A percentile compares a stretch with the other conserved stretches of the same genome.
Conservation (phyloP, 2,329 filamentous ascomycete genomes). For the Cadophora sp. region DNA sequence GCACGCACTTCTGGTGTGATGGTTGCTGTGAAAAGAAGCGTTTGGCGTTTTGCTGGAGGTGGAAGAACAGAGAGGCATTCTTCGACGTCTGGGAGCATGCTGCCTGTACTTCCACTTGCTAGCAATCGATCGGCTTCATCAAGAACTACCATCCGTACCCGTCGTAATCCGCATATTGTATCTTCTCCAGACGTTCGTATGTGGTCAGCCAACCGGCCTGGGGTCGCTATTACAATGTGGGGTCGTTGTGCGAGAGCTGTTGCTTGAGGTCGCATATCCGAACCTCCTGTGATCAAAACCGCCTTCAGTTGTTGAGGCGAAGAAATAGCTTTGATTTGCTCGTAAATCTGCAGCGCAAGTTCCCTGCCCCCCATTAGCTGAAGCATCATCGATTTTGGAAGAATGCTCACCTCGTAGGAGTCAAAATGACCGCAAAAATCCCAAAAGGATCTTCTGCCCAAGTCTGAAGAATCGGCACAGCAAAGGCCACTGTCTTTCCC, state of each 20-base stretch:
- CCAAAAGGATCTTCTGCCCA: slow-evolving; percentile 93
- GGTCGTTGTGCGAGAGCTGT: slow-evolving; percentile 82
- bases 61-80: slow-evolving; percentile 86
- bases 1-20: slow-evolving; percentile 91
- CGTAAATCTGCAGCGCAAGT: slow-evolving; percentile 92
- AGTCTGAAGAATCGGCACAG: slow-evolving; percentile 90
- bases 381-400: not conserved
- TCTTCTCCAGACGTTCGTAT: slow-evolving; percentile 91
- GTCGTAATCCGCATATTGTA: slow-evolving; percentile 80
- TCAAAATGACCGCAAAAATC: slow-evolving; percentile 88
- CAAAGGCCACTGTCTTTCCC: slow-evolving; percentile 96
- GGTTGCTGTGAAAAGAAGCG: slow-evolving; percentile 93
- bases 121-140: slow-evolving; percentile 95
- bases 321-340: slow-evolving; percentile 94
- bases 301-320: slow-evolving; percentile 87
- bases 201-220: slow-evolving; percentile 91
- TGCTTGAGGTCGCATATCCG: slow-evolving; percentile 91
- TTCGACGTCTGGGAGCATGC: slow-evolving; percentile 94
- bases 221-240: slow-evolving; percentile 93
- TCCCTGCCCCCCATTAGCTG: slow-evolving; percentile 61
- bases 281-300: slow-evolving; percentile 87
- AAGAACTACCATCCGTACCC: slow-evolving; percentile 86
- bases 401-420: slow-evolving; percentile 73
- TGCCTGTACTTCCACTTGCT: slow-evolving; percentile 73
- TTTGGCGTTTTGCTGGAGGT: slow-evolving; percentile 80